Evolutionary conservation across 306 rosid genomes (phyloP).

Genomic region (Urtica urens): DNA sequence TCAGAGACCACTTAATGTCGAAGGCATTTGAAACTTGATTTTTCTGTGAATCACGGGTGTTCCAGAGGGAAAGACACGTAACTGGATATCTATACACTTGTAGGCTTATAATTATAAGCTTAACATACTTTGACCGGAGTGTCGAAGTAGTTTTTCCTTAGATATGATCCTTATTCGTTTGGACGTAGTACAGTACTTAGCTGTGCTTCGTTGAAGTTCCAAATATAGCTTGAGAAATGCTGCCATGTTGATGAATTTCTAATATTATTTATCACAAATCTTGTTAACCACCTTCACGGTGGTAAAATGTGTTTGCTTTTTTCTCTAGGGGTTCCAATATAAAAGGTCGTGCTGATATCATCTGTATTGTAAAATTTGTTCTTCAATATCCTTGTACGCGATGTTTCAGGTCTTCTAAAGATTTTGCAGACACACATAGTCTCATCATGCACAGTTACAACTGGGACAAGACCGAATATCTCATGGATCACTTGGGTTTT

Average conservation of each 20-base stretch:
- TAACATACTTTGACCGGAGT: too few relatives aligned
- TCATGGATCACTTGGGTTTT: constrained; percentile 87
- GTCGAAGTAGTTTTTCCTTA: too few relatives aligned
- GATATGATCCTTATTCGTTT: too few relatives aligned
- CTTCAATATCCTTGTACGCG: constrained; percentile 55
- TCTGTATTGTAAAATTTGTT: constrained; percentile 43
- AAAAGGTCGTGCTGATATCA: constrained; percentile 23
- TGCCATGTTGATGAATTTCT: neutral
- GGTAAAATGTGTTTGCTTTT: constrained; percentile 21
- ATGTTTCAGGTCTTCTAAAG: constrained; percentile 92
- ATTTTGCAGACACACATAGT: constrained; percentile 82
- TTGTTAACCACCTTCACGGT: constrained; percentile 11
- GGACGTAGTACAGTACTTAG: too few relatives aligned
- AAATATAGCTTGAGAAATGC: neutral
- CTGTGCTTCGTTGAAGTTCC: neutral
- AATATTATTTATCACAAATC: neutral
- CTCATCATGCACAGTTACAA: constrained; percentile 87
- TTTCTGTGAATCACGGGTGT: too few relatives aligned
- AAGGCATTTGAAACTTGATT: too few relatives aligned
- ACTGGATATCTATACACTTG: too few relatives aligned
- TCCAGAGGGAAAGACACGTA: too few relatives aligned
- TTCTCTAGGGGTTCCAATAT: constrained; percentile 27
- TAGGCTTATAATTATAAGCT: too few relatives aligned
- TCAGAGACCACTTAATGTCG: too few relatives aligned
- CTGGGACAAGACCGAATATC: constrained; percentile 59